phyloP scores from a whole-genome alignment of 805 yeast genomes.

The Huiozyma sinensis region DNA sequence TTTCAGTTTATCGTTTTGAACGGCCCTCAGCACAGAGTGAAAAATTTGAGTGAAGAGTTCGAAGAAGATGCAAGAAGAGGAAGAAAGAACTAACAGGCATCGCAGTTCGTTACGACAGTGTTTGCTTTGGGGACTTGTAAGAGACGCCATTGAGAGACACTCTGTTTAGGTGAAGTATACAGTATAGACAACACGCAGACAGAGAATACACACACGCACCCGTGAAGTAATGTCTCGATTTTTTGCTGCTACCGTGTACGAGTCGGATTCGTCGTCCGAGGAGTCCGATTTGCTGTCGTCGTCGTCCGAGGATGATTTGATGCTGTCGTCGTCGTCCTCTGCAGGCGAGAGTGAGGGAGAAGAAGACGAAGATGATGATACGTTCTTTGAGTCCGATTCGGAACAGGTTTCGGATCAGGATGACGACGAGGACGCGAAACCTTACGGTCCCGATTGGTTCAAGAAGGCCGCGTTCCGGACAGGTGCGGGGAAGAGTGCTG shows the following conservation, averaged over 20 bases:
- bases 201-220: not conserved
- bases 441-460: constrained; percentile 37
- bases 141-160: no score
- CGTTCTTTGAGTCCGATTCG: constrained; percentile 28
- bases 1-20: no score
- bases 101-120: no score
- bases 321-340: constrained; percentile 10
- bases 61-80: no score
- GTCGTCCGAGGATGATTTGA: constrained; percentile 32
- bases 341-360: constrained; percentile 1
- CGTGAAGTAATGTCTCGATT: constrained; percentile 67
- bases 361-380: constrained; percentile 29
- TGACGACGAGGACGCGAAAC: constrained; percentile 31
- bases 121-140: no score
- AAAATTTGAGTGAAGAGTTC: no score
- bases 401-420: constrained; percentile 31
- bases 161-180: no score
- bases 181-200: not conserved
- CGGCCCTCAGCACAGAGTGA: no score
- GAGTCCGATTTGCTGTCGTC: constrained; percentile 35
- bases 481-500: constrained; percentile 19
- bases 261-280: constrained; percentile 33
- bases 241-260: constrained; percentile 49
- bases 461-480: constrained; percentile 32
- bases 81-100: no score